Conservation (phyloP, 31 red algal genomes). For the Endocladia muricata region DNA sequence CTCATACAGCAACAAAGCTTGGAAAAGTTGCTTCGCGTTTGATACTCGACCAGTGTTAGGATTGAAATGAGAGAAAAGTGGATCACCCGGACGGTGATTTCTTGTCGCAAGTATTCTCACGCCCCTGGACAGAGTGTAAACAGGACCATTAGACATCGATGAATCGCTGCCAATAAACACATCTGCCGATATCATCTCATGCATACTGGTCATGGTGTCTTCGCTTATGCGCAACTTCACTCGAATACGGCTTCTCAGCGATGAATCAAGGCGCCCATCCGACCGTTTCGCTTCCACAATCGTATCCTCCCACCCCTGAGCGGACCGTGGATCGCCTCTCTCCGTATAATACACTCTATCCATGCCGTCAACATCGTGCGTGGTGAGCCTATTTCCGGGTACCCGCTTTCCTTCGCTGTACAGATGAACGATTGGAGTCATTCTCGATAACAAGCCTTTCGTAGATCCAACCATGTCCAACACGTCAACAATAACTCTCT, state of each 20-base stretch:
- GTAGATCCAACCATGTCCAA: slow-evolving; percentile 27
- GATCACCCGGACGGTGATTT: background rate
- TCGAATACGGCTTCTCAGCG: background rate
- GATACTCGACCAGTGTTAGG: background rate
- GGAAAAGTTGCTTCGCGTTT: background rate
- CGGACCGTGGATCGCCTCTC: background rate
- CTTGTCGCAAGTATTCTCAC: slow-evolving; percentile 8
- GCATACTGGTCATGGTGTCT: slow-evolving; percentile 43
- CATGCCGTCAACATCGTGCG: slow-evolving; percentile 41
- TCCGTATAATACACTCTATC: slow-evolving; percentile 31
- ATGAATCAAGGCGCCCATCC: background rate
- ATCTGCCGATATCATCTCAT: slow-evolving; percentile 61
- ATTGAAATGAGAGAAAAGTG: background rate
- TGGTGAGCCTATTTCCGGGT: background rate
- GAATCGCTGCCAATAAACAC: slow-evolving; percentile 63
- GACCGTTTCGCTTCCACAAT: background rate
- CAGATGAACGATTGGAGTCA: slow-evolving; percentile 22
- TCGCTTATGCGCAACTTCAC: slow-evolving; percentile 38
- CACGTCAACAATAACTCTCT: slow-evolving; percentile 20
- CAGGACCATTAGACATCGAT: slow-evolving; percentile 26
- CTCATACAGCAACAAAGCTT: slow-evolving; percentile 2
- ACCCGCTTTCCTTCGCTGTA: slow-evolving; percentile 38
- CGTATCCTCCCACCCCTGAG: background rate
- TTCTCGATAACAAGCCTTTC: slow-evolving; percentile 19
- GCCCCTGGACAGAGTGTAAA: slow-evolving; percentile 34